These are phyloP conservation scores for Pythium chondricola DNA, from an alignment of 352 stramenopile species.

Conservation along the genomic window DNA sequence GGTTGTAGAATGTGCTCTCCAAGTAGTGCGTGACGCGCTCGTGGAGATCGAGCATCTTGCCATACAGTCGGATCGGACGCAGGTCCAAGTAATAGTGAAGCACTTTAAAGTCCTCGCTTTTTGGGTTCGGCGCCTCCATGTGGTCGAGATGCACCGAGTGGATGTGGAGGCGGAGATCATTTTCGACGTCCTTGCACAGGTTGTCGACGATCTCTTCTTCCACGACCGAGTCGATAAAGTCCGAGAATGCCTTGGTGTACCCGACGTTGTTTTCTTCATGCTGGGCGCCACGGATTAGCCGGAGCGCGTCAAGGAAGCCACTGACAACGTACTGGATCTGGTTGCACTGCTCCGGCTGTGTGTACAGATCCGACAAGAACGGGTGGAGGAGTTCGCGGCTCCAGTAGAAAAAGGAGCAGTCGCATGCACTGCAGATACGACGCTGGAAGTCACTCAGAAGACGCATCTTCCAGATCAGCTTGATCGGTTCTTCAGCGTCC, in stretches of 20 bases:
- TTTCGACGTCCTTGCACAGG: slow-evolving; percentile 91
- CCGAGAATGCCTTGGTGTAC: slow-evolving; percentile 65
- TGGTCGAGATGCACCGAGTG: slow-evolving; percentile 85
- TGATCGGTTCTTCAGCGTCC: slow-evolving; percentile 63
- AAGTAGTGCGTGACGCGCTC: slow-evolving; percentile 89
- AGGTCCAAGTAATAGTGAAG: slow-evolving; percentile 83
- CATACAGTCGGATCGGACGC: slow-evolving; percentile 85
- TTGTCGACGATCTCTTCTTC: slow-evolving; percentile 87
- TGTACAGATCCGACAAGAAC: slow-evolving; percentile 83
- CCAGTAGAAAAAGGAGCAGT: slow-evolving; percentile 93
- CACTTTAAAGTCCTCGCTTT: slow-evolving; percentile 77
- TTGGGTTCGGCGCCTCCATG: slow-evolving; percentile 81
- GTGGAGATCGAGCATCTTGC: slow-evolving; percentile 80
- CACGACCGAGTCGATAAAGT: slow-evolving; percentile 80
- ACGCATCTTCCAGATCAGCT: slow-evolving; percentile 81
- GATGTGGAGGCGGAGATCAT: slow-evolving; percentile 88
- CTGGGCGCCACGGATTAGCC: slow-evolving; percentile 63
- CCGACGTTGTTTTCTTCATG: slow-evolving; percentile 64
- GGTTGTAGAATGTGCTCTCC: slow-evolving; percentile 94
- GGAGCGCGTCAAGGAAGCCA: slow-evolving; percentile 74
- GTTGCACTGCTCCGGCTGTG: slow-evolving; percentile 70
- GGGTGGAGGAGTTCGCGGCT: slow-evolving; percentile 83
- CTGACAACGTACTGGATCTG: slow-evolving; percentile 80
- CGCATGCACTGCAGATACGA: slow-evolving; percentile 77
- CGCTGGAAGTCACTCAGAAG: slow-evolving; percentile 87